phyloP scores from a whole-genome alignment of 352 stramenopile species.

The Elongisporangium senticosum region DNA sequence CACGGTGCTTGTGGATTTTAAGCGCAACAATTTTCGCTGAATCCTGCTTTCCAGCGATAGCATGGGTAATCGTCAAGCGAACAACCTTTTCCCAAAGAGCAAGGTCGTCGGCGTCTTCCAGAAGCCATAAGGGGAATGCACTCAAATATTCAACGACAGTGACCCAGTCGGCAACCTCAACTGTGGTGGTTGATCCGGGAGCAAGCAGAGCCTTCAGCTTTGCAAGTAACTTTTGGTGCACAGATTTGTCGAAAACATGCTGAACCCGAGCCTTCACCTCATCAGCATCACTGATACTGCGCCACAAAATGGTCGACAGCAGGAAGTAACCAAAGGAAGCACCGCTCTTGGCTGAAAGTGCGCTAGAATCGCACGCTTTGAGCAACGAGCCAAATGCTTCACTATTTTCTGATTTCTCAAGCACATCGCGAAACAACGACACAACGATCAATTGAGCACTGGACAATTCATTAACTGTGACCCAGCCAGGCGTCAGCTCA shows the following conservation, averaged over 20 bases:
- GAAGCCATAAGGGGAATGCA: constrained; percentile 18
- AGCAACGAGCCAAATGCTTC: neutral
- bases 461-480: neutral
- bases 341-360: neutral
- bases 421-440: neutral
- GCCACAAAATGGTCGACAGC: neutral
- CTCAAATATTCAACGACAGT: constrained; percentile 28
- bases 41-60: constrained; percentile 58
- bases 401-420: neutral
- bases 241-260: constrained; percentile 21
- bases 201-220: constrained; percentile 26
- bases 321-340: neutral
- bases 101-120: constrained; percentile 18
- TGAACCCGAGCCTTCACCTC: constrained; percentile 1
- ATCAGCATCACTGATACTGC: neutral
- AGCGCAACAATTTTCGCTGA: constrained; percentile 37
- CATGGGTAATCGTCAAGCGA: constrained; percentile 45
- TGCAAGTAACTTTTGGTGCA: constrained; percentile 20
- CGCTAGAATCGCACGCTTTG: neutral
- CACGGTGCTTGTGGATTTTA: constrained; percentile 45
- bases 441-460: neutral
- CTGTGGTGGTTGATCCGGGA: constrained; percentile 21
- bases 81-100: constrained; percentile 48
- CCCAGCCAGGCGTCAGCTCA: constrained; percentile 18
- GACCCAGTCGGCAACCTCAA: constrained; percentile 40